Evolutionary conservation across 208 protist genomes (phyloP).

Genomic region (Endotrypanum monterogeii): DNA sequence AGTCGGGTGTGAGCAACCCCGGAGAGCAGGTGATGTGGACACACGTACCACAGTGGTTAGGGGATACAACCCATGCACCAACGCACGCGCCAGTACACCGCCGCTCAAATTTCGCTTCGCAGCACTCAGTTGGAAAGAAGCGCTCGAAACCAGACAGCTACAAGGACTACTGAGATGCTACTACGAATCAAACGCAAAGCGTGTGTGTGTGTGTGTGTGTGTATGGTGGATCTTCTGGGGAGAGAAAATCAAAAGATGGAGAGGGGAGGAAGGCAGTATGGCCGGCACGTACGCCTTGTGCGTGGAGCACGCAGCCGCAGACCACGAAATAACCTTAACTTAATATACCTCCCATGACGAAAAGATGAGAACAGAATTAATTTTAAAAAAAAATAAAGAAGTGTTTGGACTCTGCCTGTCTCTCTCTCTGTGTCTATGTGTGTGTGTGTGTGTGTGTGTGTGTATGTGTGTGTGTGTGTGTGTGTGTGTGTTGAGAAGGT

Average conservation of each 20-base stretch:
- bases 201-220: too few relatives aligned
- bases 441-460: not conserved
- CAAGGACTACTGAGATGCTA: constrained; percentile 43
- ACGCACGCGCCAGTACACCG: constrained; percentile 12
- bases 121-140: constrained; percentile 51
- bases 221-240: too few relatives aligned
- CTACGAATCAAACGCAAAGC: not conserved
- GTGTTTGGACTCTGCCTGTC: too few relatives aligned
- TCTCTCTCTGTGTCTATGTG: too few relatives aligned
- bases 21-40: constrained; percentile 12
- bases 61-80: constrained; percentile 18
- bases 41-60: constrained; percentile 18
- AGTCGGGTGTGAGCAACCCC: constrained; percentile 4
- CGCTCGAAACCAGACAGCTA: constrained; percentile 71
- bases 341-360: too few relatives aligned
- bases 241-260: too few relatives aligned
- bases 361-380: too few relatives aligned
- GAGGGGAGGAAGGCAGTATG: too few relatives aligned
- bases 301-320: too few relatives aligned
- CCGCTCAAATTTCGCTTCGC: constrained; percentile 15
- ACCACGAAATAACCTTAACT: too few relatives aligned
- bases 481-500: not conserved
- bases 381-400: too few relatives aligned
- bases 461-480: not conserved
- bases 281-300: too few relatives aligned